Evolutionary conservation across 2,329 filamentous ascomycete species (phyloP), one percentile per base, ranked within the genome.

Genomic region (Colletotrichum sp.): DNA sequence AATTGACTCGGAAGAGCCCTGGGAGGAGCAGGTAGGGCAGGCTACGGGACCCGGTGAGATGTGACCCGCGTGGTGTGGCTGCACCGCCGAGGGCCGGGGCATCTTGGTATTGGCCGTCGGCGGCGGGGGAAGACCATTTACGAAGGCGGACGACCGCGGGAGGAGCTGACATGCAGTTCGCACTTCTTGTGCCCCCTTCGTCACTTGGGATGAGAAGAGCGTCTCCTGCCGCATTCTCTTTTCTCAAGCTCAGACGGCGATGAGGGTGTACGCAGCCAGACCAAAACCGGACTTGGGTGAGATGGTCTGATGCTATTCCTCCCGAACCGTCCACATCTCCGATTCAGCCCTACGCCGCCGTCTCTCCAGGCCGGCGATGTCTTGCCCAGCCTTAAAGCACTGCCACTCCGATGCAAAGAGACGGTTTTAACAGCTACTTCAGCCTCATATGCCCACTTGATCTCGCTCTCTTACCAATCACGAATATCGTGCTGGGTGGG

Each of bases 261-360:
- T 9, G 16, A 57, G 52, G 72, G 67, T 59, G 49, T 65, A 30
- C 34, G 32, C 60, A 12, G 68, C 60, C n/a, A 18, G 21, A 63
- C 30, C 28, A 28, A 24, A 26, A 12, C 30, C 24, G 26, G 39
- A 28, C 30, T 55, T 62, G 55, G 62, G 18, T 28, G 28, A 6
- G 32, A 44, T 67, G 8, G 55, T 30, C 55, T 49, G 39, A 36
- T 30, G 36, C 26, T 16, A 18, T 52, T n/a, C 24, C 49, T 34
- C 24, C 32, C 28, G 21, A 68, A 68, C 13, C n/a, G 65, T 55
- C 32, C 21, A n/a, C 62, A 44, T 72, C 63, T 64, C 44, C 55
- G 69, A 67, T 64, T 36, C 69, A 75, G 73, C 69, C 73, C 73
- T 72, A 72, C 62, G 62, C 49, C 69, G 49, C 63, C 52, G 36